Conservation (phyloP, 768 basidiomycete species). For the Termitomyces sp. region DNA sequence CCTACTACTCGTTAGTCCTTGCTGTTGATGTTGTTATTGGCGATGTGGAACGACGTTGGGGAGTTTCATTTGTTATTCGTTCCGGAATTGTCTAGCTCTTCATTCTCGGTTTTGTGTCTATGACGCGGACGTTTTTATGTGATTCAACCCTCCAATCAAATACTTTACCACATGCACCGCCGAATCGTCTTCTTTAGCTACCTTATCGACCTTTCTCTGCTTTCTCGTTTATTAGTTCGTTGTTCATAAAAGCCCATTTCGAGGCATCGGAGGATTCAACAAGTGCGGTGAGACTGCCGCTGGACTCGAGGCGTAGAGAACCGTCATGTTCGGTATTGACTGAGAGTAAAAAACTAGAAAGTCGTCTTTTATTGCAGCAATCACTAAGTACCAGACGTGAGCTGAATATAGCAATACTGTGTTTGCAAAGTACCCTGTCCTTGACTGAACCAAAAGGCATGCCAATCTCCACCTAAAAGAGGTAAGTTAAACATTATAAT, state of each 20-base stretch:
- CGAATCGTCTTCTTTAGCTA: neutral
- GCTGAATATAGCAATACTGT: neutral
- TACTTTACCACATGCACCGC: neutral
- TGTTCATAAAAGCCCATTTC: constrained; percentile 1
- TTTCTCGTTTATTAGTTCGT: neutral
- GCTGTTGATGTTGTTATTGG: neutral
- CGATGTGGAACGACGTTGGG: neutral
- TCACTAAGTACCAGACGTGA: neutral
- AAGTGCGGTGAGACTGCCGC: neutral
- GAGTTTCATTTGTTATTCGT: neutral
- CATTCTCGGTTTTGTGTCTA: neutral
- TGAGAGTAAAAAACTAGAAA: too few species aligned
- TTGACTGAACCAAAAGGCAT: neutral
- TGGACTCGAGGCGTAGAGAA: neutral
- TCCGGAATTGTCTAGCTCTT: neutral
- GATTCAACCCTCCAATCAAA: neutral
- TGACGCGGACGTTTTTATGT: neutral
- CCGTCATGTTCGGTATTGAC: too few species aligned
- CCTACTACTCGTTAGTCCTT: neutral
- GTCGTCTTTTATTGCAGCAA: neutral
- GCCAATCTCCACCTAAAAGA: neutral
- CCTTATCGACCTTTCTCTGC: neutral
- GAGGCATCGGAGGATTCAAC: neutral
- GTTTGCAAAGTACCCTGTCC: too few species aligned
- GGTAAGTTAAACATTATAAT: neutral